A percentile compares a stretch with the other conserved stretches of the same genome.
Conservation (phyloP, 345 rosid genomes). For the Aquilaria malaccensis region DNA sequence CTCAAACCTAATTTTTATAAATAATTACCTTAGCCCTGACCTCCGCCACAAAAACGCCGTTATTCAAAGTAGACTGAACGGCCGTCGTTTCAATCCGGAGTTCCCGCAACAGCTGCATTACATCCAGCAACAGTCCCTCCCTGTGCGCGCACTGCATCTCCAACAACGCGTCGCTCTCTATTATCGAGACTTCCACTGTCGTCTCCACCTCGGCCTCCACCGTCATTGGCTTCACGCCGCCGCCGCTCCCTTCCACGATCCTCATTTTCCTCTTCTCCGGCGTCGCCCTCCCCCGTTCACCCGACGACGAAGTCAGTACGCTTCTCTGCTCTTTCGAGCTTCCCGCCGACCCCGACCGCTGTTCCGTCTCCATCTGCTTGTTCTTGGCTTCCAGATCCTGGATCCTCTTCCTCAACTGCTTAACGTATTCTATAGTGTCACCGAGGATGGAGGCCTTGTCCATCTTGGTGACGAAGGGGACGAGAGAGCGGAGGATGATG, state of each 20-base stretch:
- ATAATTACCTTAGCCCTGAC: slow-evolving; percentile 71
- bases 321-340: slow-evolving; percentile 34
- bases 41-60: slow-evolving; percentile 58
- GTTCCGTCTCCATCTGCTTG: slow-evolving; percentile 43
- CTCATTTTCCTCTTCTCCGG: slow-evolving; percentile 53
- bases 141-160: slow-evolving; percentile 70
- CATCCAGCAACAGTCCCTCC: slow-evolving; percentile 75
- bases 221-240: slow-evolving; percentile 35
- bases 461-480: slow-evolving; percentile 96
- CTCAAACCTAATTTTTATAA: neutral
- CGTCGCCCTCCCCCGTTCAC: slow-evolving; percentile 24
- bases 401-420: slow-evolving; percentile 71
- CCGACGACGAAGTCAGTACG: slow-evolving; percentile 13
- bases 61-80: slow-evolving; percentile 53
- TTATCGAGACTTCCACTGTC: slow-evolving; percentile 82
- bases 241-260: slow-evolving; percentile 33
- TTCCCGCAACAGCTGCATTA: slow-evolving; percentile 70
- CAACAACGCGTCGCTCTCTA: slow-evolving; percentile 73
- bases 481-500: slow-evolving; percentile 65
- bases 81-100: slow-evolving; percentile 62
- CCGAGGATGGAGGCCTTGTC: slow-evolving; percentile 97
- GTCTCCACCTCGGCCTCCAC: slow-evolving; percentile 23
- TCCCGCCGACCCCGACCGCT: slow-evolving; percentile 23
- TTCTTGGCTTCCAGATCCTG: slow-evolving; percentile 66
- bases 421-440: slow-evolving; percentile 91